phyloP scores from a whole-genome alignment of 2,329 filamentous ascomycete genomes.

The Teratosphaeria viscida region DNA sequence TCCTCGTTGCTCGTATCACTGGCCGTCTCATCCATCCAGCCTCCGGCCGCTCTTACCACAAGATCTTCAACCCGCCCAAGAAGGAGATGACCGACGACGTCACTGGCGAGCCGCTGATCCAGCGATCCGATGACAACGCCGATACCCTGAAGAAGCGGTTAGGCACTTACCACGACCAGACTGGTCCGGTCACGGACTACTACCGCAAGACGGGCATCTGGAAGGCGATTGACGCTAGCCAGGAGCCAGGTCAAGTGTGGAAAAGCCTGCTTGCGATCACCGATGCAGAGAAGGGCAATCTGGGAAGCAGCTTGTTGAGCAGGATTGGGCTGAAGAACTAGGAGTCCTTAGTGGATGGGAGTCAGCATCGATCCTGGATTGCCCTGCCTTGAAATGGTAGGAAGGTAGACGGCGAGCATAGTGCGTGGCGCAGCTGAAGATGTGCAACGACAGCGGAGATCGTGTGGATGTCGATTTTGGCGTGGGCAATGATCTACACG shows the following conservation, averaged over 20 bases:
- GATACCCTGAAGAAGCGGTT: constrained; percentile 93
- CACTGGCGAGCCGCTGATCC: constrained; percentile 91
- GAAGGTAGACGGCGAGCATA: not conserved
- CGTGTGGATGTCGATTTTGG: not conserved
- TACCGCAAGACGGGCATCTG: constrained; percentile 98
- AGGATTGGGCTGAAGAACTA: constrained; percentile 40
- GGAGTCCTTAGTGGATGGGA: not conserved
- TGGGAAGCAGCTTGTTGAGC: constrained; percentile 37
- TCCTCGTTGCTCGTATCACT: constrained; percentile 92
- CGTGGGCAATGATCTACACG: not conserved
- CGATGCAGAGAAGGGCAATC: constrained; percentile 35
- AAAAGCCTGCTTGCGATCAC: constrained; percentile 82
- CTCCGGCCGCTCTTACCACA: constrained; percentile 94
- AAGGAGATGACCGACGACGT: constrained; percentile 87
- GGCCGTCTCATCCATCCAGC: constrained; percentile 92
- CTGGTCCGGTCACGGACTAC: constrained; percentile 82
- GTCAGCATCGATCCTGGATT: constrained; percentile 1
- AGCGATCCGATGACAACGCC: constrained; percentile 94
- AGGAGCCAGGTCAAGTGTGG: constrained; percentile 94
- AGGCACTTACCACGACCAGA: constrained; percentile 88
- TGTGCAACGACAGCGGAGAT: not conserved
- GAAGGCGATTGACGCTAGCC: constrained; percentile 88
- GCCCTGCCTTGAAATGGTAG: not conserved
- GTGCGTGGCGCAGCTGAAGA: not conserved
- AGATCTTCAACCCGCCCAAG: constrained; percentile 98